Base-by-base conservation (phyloP, 495 filamentous ascomycete species). In the Letharia lupina region DNA sequence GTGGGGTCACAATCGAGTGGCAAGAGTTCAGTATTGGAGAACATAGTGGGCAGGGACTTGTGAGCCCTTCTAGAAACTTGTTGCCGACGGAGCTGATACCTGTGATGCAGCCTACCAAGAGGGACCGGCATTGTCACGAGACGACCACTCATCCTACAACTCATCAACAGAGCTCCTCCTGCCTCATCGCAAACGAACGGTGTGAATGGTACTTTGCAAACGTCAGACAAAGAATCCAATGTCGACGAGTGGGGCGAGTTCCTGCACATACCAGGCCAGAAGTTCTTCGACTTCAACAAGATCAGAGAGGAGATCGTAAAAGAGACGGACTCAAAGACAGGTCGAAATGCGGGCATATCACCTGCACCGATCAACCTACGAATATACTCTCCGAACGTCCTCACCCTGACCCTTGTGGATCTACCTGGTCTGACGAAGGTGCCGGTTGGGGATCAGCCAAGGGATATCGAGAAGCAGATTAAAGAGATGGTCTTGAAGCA, bases 11-110 rank as follows among this genome's bases (percentile, higher is more conserved):
- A 99, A 81, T 98, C 95, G 16, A 96, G 92, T 76, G 95, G 95
- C 75, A 99, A 99, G 87, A 97, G 93, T 82, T 98, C 94, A n/a
- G 95, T 99, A 71, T 77, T 99, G 72, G 95, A 99, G 79, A 99
- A 99, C 73, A 99, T 99, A 71, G 95, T 99, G 50, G 95, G 95
- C 47, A 84, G 95, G 79, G 94, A 99, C 79, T 98, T 99, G 95
- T 98, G 83, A 77, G 90, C 76, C 45, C 64, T 64, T 20, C 61
- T 70, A 68, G 64, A 68, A 6, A 37, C 23, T 5, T 31, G n/a
- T 16, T 15, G 18, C 66, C 54, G 70, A 69, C 67, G 62, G 45
- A 61, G 47, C 60, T 67, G 63, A 65, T 57, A 50, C 65, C 56
- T 64, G 57, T 64, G 61, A 68, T 63, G 69, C 75, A 98, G 94